phyloP scores from a whole-genome alignment of 2,329 filamentous ascomycete species.

The Aspergillus amoenus region DNA sequence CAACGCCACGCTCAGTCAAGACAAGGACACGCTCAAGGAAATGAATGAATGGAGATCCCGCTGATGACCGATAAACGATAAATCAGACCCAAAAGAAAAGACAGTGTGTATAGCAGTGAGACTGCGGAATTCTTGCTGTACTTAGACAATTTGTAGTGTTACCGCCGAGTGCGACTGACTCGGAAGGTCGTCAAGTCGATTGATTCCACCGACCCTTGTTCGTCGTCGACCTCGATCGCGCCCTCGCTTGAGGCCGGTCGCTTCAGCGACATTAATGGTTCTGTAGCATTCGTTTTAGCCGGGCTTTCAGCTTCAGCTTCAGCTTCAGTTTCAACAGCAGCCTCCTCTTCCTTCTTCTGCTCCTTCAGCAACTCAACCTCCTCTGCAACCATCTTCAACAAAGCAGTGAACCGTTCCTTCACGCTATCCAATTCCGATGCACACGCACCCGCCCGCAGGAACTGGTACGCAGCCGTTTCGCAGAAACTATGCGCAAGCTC shows the following conservation, averaged over 20 bases:
- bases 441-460: constrained; percentile 84
- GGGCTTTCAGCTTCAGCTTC: not conserved
- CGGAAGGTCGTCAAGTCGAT: constrained; percentile 22
- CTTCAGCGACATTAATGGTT: not conserved
- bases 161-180: constrained; percentile 14
- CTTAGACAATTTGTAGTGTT: not conserved
- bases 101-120: not conserved
- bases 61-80: not conserved
- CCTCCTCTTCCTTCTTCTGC: constrained; percentile 45
- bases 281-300: not conserved
- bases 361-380: constrained; percentile 59
- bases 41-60: constrained; percentile 5
- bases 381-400: constrained; percentile 60
- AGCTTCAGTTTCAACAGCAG: constrained; percentile 15
- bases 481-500: constrained; percentile 79
- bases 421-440: constrained; percentile 72
- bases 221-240: constrained; percentile 22
- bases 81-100: constrained; percentile 14
- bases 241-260: constrained; percentile 7
- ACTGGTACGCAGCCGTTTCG: constrained; percentile 84
- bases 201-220: constrained; percentile 16
- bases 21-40: constrained; percentile 17
- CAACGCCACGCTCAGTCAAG: constrained; percentile 25
- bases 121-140: too few species aligned
- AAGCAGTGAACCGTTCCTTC: constrained; percentile 62